Conservation (phyloP, 352 stramenopile genomes). For the Hyaloperonospora brassicae region DNA sequence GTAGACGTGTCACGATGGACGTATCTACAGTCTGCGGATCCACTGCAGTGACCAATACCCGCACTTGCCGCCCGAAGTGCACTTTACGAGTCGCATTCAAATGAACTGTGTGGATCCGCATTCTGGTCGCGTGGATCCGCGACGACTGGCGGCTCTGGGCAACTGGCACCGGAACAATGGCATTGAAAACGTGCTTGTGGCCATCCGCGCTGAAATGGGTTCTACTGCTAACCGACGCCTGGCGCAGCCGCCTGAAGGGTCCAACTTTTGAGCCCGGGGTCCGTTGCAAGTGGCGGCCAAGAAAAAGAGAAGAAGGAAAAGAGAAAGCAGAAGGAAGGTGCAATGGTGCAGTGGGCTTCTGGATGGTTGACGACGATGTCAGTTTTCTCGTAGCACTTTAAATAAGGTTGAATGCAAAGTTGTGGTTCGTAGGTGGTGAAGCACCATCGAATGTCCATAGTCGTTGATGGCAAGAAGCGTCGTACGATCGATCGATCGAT, state of each 20-base stretch:
- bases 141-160: slow-evolving; percentile 56
- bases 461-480: too few species aligned
- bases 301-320: slow-evolving; percentile 4
- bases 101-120: slow-evolving; percentile 93
- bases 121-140: slow-evolving; percentile 70
- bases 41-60: slow-evolving; percentile 93
- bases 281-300: slow-evolving; percentile 5
- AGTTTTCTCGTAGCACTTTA: too few species aligned
- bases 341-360: too few species aligned
- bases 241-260: slow-evolving; percentile 85
- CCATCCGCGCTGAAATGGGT: slow-evolving; percentile 86
- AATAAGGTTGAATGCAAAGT: too few species aligned
- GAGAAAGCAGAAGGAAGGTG: slow-evolving; percentile 1
- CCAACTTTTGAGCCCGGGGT: slow-evolving; percentile 73
- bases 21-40: slow-evolving; percentile 94
- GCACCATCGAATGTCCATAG: too few species aligned
- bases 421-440: too few species aligned
- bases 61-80: slow-evolving; percentile 88
- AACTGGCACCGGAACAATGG: slow-evolving; percentile 85
- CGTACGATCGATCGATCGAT: too few species aligned
- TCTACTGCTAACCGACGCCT: slow-evolving; percentile 83
- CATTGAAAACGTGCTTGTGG: slow-evolving; percentile 87
- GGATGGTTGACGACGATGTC: too few species aligned
- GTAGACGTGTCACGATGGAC: slow-evolving; percentile 92
- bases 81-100: slow-evolving; percentile 93